Base-by-base conservation (phyloP, 371 early-diverging fungal genomes). In the Basidiobolus heterosporus region DNA sequence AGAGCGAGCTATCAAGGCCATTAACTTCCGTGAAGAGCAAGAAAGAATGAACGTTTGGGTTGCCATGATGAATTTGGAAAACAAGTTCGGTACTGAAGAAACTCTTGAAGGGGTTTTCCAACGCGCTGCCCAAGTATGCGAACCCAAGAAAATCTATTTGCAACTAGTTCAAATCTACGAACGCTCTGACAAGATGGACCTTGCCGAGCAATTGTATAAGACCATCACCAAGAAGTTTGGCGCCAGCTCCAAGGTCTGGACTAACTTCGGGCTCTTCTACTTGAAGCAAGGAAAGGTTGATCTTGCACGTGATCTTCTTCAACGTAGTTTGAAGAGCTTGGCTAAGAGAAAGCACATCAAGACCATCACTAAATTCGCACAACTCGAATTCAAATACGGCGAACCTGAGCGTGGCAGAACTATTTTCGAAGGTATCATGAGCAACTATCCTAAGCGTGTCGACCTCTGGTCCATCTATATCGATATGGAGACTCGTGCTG, bases 31-130 rank as follows among this genome's bases (percentile, higher is more conserved):
- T 44, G 94, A 93, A 59, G 88, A 90, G 55, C 82, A 83, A 60
- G 98, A 97, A 65, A 85, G 82, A 66, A 64, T 89, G 71, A 97
- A 97, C 69, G 78, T 97, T 6, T 91, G 88, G 87, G 82, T 93
- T 13, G 96, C 96, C 11, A 61, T 78, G 55, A 63, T 95, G 56
- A 95, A 95, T 59, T 64, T 97, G 52, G 98, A 97, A 65, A 85
- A 88, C 62, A 79, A 75, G 9, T 95, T 83, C 61, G 98, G 96
- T 39, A 80, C 74, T 21, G 64, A 72, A 5, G 90, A 82, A 45
- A 65, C 75, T 1, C 67, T 95, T 47, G 67, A 77, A 48, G 74
- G 68, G 16, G 74, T 85, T 15, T 86, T 95, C 56, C 80, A 88
- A 59, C 79, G 87, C 23, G 88, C 94, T 0, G 57, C 80, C 36